phyloP scores from a whole-genome alignment of 495 filamentous ascomycete species.

The Penicillium atrosanguineum region DNA sequence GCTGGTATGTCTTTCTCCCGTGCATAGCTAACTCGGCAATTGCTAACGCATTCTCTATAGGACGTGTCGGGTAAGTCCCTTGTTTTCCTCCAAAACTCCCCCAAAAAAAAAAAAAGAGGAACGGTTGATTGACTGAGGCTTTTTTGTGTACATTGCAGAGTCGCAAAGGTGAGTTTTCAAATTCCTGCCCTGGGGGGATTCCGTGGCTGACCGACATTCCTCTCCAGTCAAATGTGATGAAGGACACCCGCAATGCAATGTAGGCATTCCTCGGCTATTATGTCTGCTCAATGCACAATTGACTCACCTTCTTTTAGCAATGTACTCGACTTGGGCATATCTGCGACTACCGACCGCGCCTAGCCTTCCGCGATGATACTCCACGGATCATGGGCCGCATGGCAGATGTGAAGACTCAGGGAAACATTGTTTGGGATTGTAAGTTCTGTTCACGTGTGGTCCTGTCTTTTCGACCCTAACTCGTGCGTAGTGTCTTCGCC shows the following conservation, averaged over 20 bases:
- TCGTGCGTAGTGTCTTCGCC: conserved; percentile 24
- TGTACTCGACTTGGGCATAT: conserved; percentile 54
- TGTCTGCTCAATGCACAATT: background rate
- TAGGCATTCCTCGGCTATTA: conserved; percentile 27
- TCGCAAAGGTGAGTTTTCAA: conserved; percentile 46
- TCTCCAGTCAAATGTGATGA: conserved; percentile 52
- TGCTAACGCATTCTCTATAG: conserved; percentile 25
- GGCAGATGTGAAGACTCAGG: conserved; percentile 48
- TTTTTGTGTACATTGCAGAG: conserved; percentile 30
- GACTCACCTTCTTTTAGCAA: conserved; percentile 36
- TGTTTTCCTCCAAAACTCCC: conserved; percentile 2
- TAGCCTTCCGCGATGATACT: conserved; percentile 57
- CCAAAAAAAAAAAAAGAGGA: background rate
- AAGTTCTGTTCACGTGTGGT: conserved; percentile 17
- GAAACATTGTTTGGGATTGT: conserved; percentile 56
- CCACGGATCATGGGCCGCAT: conserved; percentile 54
- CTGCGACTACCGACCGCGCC: conserved; percentile 56
- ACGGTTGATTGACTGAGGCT: conserved; percentile 6
- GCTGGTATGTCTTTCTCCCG: conserved; percentile 41
- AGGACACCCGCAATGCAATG: conserved; percentile 51
- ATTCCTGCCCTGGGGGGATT: conserved; percentile 3
- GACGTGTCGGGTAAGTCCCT: conserved; percentile 48
- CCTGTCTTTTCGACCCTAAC: conserved; percentile 3
- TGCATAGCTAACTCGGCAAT: background rate
- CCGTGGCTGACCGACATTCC: conserved; percentile 15